Evolutionary conservation across 495 filamentous ascomycete genomes (phyloP), one percentile per base, ranked within the genome.

Genomic region (Aspergillus asperescens): DNA sequence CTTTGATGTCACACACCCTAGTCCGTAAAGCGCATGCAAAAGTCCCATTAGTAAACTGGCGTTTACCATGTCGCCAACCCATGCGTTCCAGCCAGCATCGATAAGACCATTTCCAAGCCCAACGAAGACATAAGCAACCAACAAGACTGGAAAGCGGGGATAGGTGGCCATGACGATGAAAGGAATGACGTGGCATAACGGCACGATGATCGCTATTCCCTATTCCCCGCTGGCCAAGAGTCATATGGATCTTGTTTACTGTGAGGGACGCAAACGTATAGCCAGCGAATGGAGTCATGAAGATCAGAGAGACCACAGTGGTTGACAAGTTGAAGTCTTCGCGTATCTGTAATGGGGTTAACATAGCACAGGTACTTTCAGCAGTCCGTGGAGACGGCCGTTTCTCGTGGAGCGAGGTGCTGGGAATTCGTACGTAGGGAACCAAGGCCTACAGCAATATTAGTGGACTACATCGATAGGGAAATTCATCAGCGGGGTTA

Each of bases 181-280:
- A 8, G 84, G 74, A 3, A 84, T 56, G 5, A 89, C 50, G 38
- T 85, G 81, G 62, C 73, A 82, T 4, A 66, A 35, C 1, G 85
- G 83, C 1, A 67, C 80, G 10, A 89, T 62, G 47, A 85, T 48
- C 32, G 86, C 86, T 9, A 90, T 76, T 16, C 87, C 88, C 86
- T 9, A 90, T 76, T 16, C 87, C 88, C 1, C 80, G 80, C 51
- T 89, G 86, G 9, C 88, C 88, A 44, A 81, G 71, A 39, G 69
- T 67, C 53, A 78, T 62, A 57, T 82, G 80, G 38, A 81, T 64
- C 1, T 59, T 47, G 59, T 78, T 79, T 57, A 78, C 78, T 31
- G 76, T 58, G 5, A 78, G 54, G 9, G 80, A 76, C 4, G 77
- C 70, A 5, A 62, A 35, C 28, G 68, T 73, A 63, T 81, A 83